Conservation (phyloP, 140 eudicot genomes). For the Stevia rebaudiana region DNA sequence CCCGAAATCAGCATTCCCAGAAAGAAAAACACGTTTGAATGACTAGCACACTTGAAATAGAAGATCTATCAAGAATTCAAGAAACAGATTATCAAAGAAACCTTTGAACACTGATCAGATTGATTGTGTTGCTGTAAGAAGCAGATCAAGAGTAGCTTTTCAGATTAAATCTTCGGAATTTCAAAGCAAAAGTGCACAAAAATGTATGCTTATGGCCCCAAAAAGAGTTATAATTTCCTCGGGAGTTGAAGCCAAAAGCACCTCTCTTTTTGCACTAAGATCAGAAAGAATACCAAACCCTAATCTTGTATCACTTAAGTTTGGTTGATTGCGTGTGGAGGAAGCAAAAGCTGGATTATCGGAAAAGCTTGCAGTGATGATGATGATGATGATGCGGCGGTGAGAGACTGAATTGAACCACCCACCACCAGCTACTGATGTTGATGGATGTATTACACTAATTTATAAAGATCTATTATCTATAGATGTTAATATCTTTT, state of each 20-base stretch:
- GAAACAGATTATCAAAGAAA: constrained; percentile 12
- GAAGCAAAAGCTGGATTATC: constrained; percentile 42
- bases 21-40: not conserved
- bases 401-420: constrained; percentile 16
- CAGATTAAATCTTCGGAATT: not conserved
- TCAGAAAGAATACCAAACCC: constrained; percentile 30
- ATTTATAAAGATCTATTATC: constrained; percentile 8
- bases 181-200: constrained; percentile 21
- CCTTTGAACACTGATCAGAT: constrained; percentile 13
- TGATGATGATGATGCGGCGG: constrained; percentile 32
- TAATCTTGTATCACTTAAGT: too few relatives aligned
- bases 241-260: constrained; percentile 47
- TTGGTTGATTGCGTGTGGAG: constrained; percentile 19
- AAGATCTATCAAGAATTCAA: too few relatives aligned
- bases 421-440: constrained; percentile 61
- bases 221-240: constrained; percentile 27
- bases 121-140: constrained; percentile 9
- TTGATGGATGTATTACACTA: constrained; percentile 21
- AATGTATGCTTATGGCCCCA: constrained; percentile 24
- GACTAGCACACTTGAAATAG: not conserved
- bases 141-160: not conserved
- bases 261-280: constrained; percentile 24
- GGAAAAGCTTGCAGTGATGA: constrained; percentile 34
- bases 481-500: constrained; percentile 11
- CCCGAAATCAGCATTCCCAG: not conserved